Base-by-base conservation (phyloP, 2,329 filamentous ascomycete species). In the Sarocladium strictum region DNA sequence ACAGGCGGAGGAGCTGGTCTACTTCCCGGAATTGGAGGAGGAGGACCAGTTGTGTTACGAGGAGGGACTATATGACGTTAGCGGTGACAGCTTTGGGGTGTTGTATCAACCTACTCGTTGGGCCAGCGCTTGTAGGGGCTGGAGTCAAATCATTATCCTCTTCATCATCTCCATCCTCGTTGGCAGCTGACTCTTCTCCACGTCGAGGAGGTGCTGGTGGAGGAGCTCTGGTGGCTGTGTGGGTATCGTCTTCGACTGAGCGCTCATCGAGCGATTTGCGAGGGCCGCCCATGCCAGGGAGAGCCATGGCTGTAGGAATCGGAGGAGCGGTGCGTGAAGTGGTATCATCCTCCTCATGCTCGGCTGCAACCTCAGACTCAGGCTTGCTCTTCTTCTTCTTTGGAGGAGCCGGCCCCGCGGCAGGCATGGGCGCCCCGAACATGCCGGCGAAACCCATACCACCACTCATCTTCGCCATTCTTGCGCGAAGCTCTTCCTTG, bases 381-480 rank as follows among this genome's bases (percentile, higher is more conserved):
- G 77, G 56, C 57, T 73, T 73, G 3, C 69, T 63, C 65, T 80
- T 81, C 67, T 84, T 84, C 69, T 84, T 84, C 65, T 77, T 83
- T 38, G 75, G 72, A 10, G 74, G 68, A 9, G 74, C 62, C n/a
- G 72, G 69, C 23, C 69, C 67, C 72, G 87, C 79, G 15, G 85
- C 80, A 67, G 90, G 81, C 57, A 83, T 84, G 33, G 85, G 83
- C 19, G 81, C 80, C 17, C 89, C 90, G 68, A 96, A 95, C 85
- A 97, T 94, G 63, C 90, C 90, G 67, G 90, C 85, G 87, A 97
- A 96, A 47, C 90, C 90, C 90, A 96, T 96, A 21, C 93, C 93
- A 54, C 93, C 93, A 61, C 93, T 96, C 87, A 99, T 94, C 73
- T 96, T 97, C 45, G 94, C 94, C 90, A 99, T 99, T 62, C 94